Evolutionary conservation across 2,329 filamentous ascomycete genomes (phyloP).

Genomic region (Raffaelea arxii): DNA sequence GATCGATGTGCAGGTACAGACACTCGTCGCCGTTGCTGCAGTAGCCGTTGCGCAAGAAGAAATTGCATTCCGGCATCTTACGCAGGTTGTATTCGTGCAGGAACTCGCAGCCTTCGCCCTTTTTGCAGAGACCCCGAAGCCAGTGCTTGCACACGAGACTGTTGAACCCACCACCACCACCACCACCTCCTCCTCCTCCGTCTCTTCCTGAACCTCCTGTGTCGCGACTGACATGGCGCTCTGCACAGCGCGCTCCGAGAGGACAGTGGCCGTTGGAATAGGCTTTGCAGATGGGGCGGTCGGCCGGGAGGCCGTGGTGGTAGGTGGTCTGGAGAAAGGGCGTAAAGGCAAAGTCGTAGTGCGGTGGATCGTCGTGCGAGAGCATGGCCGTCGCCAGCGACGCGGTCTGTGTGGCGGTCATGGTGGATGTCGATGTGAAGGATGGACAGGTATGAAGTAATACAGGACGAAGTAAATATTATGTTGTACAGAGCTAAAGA

Average conservation of each 20-base stretch:
- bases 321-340: slow-evolving; percentile 78
- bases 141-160: slow-evolving; percentile 97
- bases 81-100: slow-evolving; percentile 97
- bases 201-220: slow-evolving; percentile 20
- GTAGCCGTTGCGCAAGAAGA: slow-evolving; percentile 86
- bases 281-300: slow-evolving; percentile 74
- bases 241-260: slow-evolving; percentile 71
- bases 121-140: slow-evolving; percentile 94
- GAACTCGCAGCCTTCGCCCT: slow-evolving; percentile 94
- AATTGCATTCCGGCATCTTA: slow-evolving; percentile 97
- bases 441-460: too few species aligned
- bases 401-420: slow-evolving; percentile 2
- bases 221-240: slow-evolving; percentile 56
- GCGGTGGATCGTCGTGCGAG: slow-evolving; percentile 40
- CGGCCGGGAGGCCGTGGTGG: slow-evolving; percentile 70
- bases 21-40: slow-evolving; percentile 97
- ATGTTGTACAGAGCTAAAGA: too few species aligned
- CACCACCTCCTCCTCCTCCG: slow-evolving; percentile 20
- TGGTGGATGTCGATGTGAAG: neutral
- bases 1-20: slow-evolving; percentile 82
- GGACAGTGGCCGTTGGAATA: slow-evolving; percentile 77
- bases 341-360: slow-evolving; percentile 71
- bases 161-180: slow-evolving; percentile 48
- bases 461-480: too few species aligned
- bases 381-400: slow-evolving; percentile 39